These are phyloP conservation scores for Wilcoxina mikolae DNA, from an alignment of 495 filamentous ascomycete genomes.

Conservation along the genomic window DNA sequence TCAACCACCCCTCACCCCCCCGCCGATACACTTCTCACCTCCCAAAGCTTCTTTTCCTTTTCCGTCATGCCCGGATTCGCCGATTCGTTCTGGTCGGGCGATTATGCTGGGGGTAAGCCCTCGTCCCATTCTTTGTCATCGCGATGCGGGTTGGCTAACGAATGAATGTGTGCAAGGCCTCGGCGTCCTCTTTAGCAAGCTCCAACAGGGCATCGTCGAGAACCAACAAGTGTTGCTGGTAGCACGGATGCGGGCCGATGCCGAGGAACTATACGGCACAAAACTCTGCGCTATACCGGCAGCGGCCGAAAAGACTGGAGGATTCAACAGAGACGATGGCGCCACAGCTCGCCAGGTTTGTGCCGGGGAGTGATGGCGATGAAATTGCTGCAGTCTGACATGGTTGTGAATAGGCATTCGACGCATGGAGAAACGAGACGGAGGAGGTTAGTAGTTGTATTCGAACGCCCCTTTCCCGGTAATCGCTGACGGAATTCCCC, in stretches of 20 bases:
- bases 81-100: conserved; percentile 88
- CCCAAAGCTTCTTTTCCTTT: background rate
- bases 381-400: background rate
- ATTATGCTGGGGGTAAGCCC: conserved; percentile 66
- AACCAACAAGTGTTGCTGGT: conserved; percentile 86
- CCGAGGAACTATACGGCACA: conserved; percentile 77
- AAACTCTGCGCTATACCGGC: conserved; percentile 71
- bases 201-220: conserved; percentile 89
- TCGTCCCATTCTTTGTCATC: background rate
- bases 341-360: conserved; percentile 83
- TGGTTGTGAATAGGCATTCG: conserved; percentile 56
- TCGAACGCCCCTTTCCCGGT: background rate
- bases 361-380: background rate
- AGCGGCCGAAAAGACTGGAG: conserved; percentile 66
- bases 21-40: no score
- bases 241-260: conserved; percentile 87
- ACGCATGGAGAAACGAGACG: conserved; percentile 91
- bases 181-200: conserved; percentile 89
- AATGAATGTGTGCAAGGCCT: conserved; percentile 49
- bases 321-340: conserved; percentile 86
- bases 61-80: conserved; percentile 46
- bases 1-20: no score
- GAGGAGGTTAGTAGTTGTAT: conserved; percentile 41
- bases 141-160: background rate
- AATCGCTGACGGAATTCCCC: background rate